These are phyloP conservation scores for Aspergillus kassunensis DNA, from an alignment of 495 filamentous ascomycete genomes.

Conservation along the genomic window DNA sequence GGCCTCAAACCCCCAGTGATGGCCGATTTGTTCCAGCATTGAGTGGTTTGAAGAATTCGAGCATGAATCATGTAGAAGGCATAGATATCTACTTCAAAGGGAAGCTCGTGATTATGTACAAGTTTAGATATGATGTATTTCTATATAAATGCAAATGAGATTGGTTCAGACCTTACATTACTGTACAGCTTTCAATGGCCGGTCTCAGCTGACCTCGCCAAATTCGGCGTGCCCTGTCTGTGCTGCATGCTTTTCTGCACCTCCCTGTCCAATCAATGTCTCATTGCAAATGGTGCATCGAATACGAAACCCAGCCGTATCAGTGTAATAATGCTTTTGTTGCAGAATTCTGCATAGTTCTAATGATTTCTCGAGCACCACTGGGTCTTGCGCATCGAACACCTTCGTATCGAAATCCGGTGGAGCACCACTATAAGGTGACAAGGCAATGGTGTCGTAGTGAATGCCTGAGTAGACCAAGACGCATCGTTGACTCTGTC, in stretches of 20 bases:
- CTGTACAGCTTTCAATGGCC: not conserved
- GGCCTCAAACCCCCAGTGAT: constrained; percentile 5
- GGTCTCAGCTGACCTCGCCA: constrained; percentile 52
- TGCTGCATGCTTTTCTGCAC: constrained; percentile 62
- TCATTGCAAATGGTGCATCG: constrained; percentile 73
- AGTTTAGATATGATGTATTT: too few species aligned
- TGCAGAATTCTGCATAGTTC: constrained; percentile 70
- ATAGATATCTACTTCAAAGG: too few species aligned
- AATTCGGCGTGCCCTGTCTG: constrained; percentile 68
- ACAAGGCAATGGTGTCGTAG: constrained; percentile 86
- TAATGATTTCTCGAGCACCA: constrained; percentile 62
- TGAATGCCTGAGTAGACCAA: constrained; percentile 93
- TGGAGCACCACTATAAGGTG: constrained; percentile 57
- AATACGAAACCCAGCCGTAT: constrained; percentile 78
- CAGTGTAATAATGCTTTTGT: constrained; percentile 80
- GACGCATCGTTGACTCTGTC: constrained; percentile 63
- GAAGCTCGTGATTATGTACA: too few species aligned
- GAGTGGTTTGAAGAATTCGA: too few species aligned
- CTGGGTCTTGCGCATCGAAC: constrained; percentile 66
- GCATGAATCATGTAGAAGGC: too few species aligned
- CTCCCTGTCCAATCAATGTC: constrained; percentile 69
- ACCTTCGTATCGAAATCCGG: constrained; percentile 74
- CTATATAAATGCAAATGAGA: too few species aligned
- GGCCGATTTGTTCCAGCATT: too few species aligned
- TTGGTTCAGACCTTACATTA: too few species aligned